Evolutionary conservation across 2,329 filamentous ascomycete species (phyloP), one percentile per base, ranked within the genome.

Genomic region (Alternaria sp.): DNA sequence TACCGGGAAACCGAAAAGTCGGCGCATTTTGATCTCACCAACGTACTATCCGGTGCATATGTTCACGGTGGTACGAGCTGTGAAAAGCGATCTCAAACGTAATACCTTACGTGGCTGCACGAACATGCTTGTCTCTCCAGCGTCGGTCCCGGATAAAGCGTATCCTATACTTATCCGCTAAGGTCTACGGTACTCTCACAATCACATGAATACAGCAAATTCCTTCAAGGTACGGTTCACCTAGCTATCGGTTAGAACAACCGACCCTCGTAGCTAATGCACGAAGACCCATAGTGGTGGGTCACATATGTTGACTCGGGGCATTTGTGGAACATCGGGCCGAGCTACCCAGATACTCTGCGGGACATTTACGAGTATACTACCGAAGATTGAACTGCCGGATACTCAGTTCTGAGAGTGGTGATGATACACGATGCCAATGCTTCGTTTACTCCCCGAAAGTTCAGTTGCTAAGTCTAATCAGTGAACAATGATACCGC

Each of bases 321-420:
- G 41, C 25, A 54, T 48, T 58, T 58, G 32, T 58, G 49, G n/a
- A 48, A 48, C n/a, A 54, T 30, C 25, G 49, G 49, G 6, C 56
- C 56, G 41, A 48, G n/a, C 20, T 32, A 25, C 20, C 20, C 40
- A 43, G 20, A 3, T 8, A 48, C 6, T 12, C 20, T 30, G 27
- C 49, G 49, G 56, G 27, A 46, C 43, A 58, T 58, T 54, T 44
- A 25, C 43, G 22, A 46, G 32, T 54, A 41, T 28, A 43, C 18
- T 54, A 9, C 36, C n/a, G 34, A 57, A 27, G 12, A 32, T 14
- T 18, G n/a, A 45, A 45, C 30, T 41, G 34, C 18, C 49, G 25
- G 30, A 27, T 12, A 25, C 18, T 18, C 46, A 38, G 12, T 27
- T 32, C 30, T 30, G 44, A 53, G n/a, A 41, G 32, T 52, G 25